Conservation (phyloP, 2,329 filamentous ascomycete genomes). For the Daldinia eschscholtzii region DNA sequence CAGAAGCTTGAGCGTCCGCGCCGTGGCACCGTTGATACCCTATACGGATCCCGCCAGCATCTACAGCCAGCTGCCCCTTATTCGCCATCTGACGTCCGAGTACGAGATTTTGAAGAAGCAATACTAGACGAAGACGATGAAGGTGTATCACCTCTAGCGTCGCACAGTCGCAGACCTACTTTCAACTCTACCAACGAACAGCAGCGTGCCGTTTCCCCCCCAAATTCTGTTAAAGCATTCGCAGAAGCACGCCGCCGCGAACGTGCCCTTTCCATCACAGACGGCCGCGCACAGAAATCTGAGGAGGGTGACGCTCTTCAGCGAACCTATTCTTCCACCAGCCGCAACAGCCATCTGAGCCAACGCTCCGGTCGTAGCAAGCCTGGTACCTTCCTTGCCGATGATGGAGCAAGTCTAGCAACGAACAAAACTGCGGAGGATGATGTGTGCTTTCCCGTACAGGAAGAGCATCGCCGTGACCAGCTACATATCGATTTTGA, state of each 20-base stretch:
- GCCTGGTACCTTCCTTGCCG: constrained; percentile 67
- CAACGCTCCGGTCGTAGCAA: constrained; percentile 57
- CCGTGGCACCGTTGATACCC: constrained; percentile 80
- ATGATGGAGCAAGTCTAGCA: constrained; percentile 71
- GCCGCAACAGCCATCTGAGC: constrained; percentile 69
- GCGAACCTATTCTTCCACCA: constrained; percentile 77
- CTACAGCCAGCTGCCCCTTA: constrained; percentile 57
- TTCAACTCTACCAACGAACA: constrained; percentile 69
- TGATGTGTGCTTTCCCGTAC: constrained; percentile 89
- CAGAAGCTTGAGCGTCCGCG: constrained; percentile 72
- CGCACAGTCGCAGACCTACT: constrained; percentile 66
- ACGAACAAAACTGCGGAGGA: constrained; percentile 82
- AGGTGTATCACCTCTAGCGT: constrained; percentile 58
- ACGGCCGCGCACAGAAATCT: constrained; percentile 55
- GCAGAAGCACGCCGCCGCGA: constrained; percentile 89
- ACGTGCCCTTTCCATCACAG: constrained; percentile 73
- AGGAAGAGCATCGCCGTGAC: constrained; percentile 74
- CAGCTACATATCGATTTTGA: constrained; percentile 92
- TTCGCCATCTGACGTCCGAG: constrained; percentile 57
- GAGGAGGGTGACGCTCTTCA: constrained; percentile 70
- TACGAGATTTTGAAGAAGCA: constrained; percentile 89
- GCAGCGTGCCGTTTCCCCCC: constrained; percentile 82
- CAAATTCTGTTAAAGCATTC: constrained; percentile 98
- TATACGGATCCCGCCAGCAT: constrained; percentile 67
- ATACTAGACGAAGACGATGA: constrained; percentile 80